Evolutionary conservation across 768 basidiomycete genomes (phyloP).

Genomic region (Kwoniella botswanensis): DNA sequence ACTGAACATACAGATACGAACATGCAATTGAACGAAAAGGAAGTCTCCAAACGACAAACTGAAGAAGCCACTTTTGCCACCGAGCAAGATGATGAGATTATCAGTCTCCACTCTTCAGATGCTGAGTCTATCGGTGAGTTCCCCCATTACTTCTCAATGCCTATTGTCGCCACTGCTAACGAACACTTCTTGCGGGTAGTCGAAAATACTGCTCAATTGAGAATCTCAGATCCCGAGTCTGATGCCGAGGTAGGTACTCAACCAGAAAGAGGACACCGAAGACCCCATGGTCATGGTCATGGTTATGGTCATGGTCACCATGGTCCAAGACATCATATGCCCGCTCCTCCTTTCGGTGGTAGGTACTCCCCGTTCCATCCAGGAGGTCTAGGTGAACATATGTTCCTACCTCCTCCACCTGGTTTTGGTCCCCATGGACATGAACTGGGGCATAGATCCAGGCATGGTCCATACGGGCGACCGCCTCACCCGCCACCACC

Average conservation of each 20-base stretch:
- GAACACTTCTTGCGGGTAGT: not conserved
- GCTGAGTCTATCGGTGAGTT: not conserved
- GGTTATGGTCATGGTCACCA: not conserved
- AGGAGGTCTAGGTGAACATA: not conserved
- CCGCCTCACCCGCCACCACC: not conserved
- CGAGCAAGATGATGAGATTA: not conserved
- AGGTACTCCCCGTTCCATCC: not conserved
- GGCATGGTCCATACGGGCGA: not conserved
- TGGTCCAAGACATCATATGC: not conserved
- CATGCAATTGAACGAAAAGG: not conserved
- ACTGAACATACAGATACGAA: not conserved
- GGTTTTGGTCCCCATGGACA: not conserved
- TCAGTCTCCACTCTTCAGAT: not conserved
- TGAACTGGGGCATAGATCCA: not conserved
- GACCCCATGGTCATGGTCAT: not conserved
- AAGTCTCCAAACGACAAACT: not conserved
- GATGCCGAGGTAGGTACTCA: not conserved
- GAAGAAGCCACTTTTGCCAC: not conserved
- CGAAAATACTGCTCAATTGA: not conserved
- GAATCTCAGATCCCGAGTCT: not conserved
- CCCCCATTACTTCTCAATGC: too few relatives aligned
- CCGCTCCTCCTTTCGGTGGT: not conserved
- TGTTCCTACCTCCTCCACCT: not conserved
- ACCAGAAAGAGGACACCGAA: not conserved
- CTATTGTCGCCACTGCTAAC: not conserved